These are phyloP conservation scores for Vitellaria paradoxa DNA, from an alignment of 179 eudicot species.

Conservation along the genomic window DNA sequence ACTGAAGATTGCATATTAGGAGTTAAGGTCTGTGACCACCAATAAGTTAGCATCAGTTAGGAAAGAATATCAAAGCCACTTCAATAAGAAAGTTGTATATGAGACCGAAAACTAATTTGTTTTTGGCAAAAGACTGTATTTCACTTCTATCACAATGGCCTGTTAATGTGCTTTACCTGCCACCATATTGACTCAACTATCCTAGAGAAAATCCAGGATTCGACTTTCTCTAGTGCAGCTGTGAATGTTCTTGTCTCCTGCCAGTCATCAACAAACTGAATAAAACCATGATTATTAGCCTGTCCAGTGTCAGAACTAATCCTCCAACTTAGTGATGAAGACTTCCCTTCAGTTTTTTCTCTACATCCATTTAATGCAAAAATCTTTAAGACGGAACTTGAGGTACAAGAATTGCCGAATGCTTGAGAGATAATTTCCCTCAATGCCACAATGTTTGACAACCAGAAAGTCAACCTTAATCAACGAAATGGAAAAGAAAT, in stretches of 20 bases:
- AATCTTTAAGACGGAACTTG: conserved; percentile 36
- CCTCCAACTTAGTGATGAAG: conserved; percentile 36
- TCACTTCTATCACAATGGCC: neutral
- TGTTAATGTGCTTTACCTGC: conserved; percentile 56
- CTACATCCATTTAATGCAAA: conserved; percentile 36
- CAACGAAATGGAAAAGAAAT: conserved; percentile 10
- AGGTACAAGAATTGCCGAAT: conserved; percentile 57
- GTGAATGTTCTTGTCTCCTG: conserved; percentile 85
- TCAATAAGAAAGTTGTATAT: neutral
- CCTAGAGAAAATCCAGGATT: conserved; percentile 88
- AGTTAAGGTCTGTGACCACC: conserved; percentile 58
- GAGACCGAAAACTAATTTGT: neutral
- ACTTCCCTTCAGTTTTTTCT: conserved; percentile 29
- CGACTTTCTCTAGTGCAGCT: conserved; percentile 72
- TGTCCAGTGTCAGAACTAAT: conserved; percentile 35
- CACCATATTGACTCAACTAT: conserved; percentile 95
- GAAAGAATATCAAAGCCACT: neutral
- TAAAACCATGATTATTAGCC: conserved; percentile 29
- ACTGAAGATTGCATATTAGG: conserved; percentile 83
- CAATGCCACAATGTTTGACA: conserved; percentile 79
- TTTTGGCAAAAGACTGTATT: neutral
- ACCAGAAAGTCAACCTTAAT: conserved; percentile 88
- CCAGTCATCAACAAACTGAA: conserved; percentile 72
- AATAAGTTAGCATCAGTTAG: conserved; percentile 11
- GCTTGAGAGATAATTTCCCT: conserved; percentile 73